Conservation (phyloP, 2,329 filamentous ascomycete species). For the Cladophialophora exuberans region DNA sequence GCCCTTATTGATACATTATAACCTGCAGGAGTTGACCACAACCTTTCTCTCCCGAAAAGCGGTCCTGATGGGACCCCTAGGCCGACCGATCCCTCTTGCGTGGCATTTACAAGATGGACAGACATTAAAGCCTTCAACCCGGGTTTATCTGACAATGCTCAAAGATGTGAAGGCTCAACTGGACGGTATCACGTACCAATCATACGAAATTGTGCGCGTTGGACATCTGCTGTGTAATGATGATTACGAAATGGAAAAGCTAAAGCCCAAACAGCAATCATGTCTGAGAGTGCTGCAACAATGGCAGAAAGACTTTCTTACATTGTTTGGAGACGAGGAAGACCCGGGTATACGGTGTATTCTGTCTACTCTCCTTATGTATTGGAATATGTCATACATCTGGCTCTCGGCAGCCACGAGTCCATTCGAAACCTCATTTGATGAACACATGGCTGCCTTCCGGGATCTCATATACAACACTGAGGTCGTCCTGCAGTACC, state of each 20-base stretch:
- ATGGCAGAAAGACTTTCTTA: slow-evolving; percentile 14
- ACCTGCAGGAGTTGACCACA: slow-evolving; percentile 20
- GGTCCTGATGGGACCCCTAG: slow-evolving; percentile 17
- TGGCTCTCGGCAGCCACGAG: slow-evolving; percentile 19
- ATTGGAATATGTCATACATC: slow-evolving; percentile 23
- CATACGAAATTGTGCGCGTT: slow-evolving; percentile 22
- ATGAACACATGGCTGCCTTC: slow-evolving; percentile 20
- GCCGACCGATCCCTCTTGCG: slow-evolving; percentile 5
- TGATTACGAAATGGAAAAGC: slow-evolving; percentile 7
- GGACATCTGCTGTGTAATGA: slow-evolving; percentile 8
- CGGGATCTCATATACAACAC: slow-evolving; percentile 17
- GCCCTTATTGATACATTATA: background rate
- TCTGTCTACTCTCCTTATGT: slow-evolving; percentile 22
- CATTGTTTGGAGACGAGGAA: background rate
- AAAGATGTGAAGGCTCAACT: slow-evolving; percentile 15
- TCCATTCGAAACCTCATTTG: slow-evolving; percentile 16
- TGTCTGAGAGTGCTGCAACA: slow-evolving; percentile 12
- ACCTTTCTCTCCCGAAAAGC: slow-evolving; percentile 21
- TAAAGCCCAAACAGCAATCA: slow-evolving; percentile 4
- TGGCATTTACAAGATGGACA: slow-evolving; percentile 8
- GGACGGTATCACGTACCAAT: slow-evolving; percentile 18
- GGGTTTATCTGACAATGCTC: slow-evolving; percentile 7
- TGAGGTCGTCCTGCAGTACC: slow-evolving; percentile 10
- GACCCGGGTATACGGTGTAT: slow-evolving; percentile 9
- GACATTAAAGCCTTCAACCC: background rate